Base-by-base conservation (phyloP, 2,329 filamentous ascomycete species). In the Aspergillus sp. region DNA sequence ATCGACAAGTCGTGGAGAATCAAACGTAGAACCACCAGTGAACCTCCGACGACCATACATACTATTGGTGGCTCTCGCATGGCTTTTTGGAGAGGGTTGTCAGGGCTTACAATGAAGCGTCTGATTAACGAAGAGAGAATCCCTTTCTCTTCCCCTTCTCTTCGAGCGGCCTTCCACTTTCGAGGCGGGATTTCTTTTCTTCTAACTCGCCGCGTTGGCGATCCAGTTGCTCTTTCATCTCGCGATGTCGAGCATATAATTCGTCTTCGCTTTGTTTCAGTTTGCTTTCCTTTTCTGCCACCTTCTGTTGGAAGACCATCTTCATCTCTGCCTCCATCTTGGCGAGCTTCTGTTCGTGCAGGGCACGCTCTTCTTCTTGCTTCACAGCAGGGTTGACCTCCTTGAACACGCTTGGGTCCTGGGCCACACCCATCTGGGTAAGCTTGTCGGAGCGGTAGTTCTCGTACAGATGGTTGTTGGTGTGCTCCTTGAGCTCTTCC, bases 241-340 rank as follows among this genome's bases (percentile, higher is more conserved):
- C 95, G 75, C 93, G 89, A 83, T 99, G 95, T 70, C 95, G 90
- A 66, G 95, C 93, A 74, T 98, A 98, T 58, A 99, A 83, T 84
- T 99, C 95, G 78, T 99, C 95, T 79, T 99, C 95, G 84, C 92
- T 96, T 82, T 98, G 95, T 83, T 96, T 96, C 76, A 99, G 84
- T 82, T 99, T 99, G 86, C 91, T 96, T 82, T 99, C 95, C 84
- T 99, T 99, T 80, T 99, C 95, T 66, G 91, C 88, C 33, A 99
- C 95, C 89, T 99, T 99, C 78, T 99, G 95, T 79, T 98, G 95
- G 91, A 99, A 99, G 68, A 99, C 95, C 91, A 97, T 96, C 91
- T 99, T 99, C 95, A 99, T 99, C 80, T 99, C 95, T 73, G 92
- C 88, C 80, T 99, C 95, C 95, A 99, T 99, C 91, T 99, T 99